Percentiles rank a stretch among this genome's conserved stretches.
Evolutionary conservation across 1,284 basidiomycete genomes (phyloP).

Genomic region (Sporisorium reilianum): DNA sequence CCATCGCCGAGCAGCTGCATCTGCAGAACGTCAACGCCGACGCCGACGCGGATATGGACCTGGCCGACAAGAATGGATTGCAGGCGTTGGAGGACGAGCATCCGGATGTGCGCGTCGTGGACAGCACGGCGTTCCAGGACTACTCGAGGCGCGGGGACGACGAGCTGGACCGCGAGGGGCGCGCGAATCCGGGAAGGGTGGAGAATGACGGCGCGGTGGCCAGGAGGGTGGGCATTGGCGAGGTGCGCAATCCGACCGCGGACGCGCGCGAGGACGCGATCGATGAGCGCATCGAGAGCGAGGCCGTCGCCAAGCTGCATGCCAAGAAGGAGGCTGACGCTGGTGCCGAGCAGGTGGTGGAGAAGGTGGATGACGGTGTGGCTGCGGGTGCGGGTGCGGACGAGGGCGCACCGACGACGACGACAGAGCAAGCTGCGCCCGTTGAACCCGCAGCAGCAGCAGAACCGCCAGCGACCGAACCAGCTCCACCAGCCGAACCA

Average conservation of each 20-base stretch:
- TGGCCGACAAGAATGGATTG: slow-evolving; percentile 51
- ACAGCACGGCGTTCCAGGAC: slow-evolving; percentile 39
- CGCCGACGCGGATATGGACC: slow-evolving; percentile 39
- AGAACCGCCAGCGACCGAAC: background rate
- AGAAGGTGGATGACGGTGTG: too few species aligned
- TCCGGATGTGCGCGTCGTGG: slow-evolving; percentile 40
- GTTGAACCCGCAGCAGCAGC: background rate
- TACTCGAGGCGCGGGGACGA: slow-evolving; percentile 47
- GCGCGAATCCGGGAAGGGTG: slow-evolving; percentile 19
- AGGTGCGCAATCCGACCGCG: slow-evolving; percentile 13
- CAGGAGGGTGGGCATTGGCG: slow-evolving; percentile 4
- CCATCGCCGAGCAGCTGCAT: slow-evolving; percentile 37
- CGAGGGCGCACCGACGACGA: background rate
- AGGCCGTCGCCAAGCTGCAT: slow-evolving; percentile 18
- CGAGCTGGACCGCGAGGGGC: slow-evolving; percentile 43
- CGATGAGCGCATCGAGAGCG: slow-evolving; percentile 26
- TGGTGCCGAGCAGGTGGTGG: too few species aligned
- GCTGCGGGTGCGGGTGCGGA: background rate
- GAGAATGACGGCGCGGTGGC: slow-evolving; percentile 1
- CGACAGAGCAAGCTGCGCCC: background rate
- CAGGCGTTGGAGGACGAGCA: slow-evolving; percentile 34
- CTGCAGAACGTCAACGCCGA: slow-evolving; percentile 47
- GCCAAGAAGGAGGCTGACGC: slow-evolving; percentile 1
- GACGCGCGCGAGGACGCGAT: slow-evolving; percentile 15
- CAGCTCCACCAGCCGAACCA: background rate